Evolutionary conservation across 164 flowering plant genomes (phyloP), one percentile per base, ranked within the genome.

Genomic region (Aristolochia californica): DNA sequence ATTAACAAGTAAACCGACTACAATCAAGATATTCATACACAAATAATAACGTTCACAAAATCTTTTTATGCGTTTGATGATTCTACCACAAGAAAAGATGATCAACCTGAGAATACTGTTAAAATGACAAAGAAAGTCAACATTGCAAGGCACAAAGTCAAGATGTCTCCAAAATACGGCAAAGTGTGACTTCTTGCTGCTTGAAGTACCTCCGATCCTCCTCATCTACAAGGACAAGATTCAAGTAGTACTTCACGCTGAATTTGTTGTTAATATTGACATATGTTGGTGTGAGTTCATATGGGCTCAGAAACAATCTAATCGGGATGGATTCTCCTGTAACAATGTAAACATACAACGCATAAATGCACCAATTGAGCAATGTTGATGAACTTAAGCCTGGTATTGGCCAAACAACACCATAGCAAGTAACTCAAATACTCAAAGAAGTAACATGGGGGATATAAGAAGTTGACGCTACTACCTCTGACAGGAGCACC

Each of bases 401-500:
- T 34, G 40, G 40, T 34, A 34, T 34, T 34, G 40, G 7, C 10
- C 40, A 34, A 34, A 34, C 40, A 34, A 34, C 9, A 34, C 10
- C 40, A n/a, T n/a, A n/a, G n/a, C n/a, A 34, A 34, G 40, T 12
- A 4, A 3, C 40, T 34, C 7, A 34, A 7, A 28, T 3, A 7
- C 7, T 3, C 34, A 3, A 28, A 2, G 7, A 7, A 7, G 34
- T 2, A 28, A 28, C 7, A 28, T 28, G 7, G 34, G 34, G 34
- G 3, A 7, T 28, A 28, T 7, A 7, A 34, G 40, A 34, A 34
- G 4, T 12, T 34, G 40, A 48, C 1, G 7, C 20, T 10, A 18
- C n/a, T 82, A 90, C 97, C 97, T 87, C 97, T 77, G 25, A 90
- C 95, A 12, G 97, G 97, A 69, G 95, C 95, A 63, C 97, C 97